Percentiles rank a stretch among this genome's conserved stretches.
phyloP scores from a whole-genome alignment of 2,329 filamentous ascomycete genomes.

The Magnaporthiopsis rhizophila region DNA sequence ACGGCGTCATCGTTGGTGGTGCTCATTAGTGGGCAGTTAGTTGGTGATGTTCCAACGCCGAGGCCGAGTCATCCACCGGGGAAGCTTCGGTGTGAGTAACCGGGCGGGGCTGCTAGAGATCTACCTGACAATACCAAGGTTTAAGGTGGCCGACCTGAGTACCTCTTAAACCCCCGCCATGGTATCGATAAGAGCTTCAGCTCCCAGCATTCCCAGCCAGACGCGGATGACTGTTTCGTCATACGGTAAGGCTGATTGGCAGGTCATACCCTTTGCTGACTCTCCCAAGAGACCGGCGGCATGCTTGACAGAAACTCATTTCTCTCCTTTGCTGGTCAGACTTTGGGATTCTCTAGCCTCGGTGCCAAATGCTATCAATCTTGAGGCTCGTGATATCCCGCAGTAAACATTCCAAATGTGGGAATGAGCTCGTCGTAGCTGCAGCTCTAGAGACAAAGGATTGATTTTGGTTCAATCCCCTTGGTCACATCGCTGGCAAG shows the following conservation, averaged over 20 bases:
- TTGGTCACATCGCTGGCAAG: neutral
- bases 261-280: neutral
- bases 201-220: too few relatives aligned
- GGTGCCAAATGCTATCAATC: neutral
- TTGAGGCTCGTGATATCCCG: neutral
- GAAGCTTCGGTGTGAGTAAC: constrained; percentile 1
- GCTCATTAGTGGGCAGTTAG: neutral
- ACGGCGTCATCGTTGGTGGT: neutral
- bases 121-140: neutral
- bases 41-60: neutral
- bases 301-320: too few relatives aligned
- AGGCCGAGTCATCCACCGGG: neutral
- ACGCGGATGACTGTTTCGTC: neutral
- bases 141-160: neutral
- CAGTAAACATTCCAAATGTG: neutral
- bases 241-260: neutral
- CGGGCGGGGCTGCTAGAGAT: neutral
- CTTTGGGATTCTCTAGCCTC: neutral
- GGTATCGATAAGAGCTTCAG: constrained; percentile 8
- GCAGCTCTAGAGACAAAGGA: neutral
- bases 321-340: neutral
- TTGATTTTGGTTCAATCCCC: neutral
- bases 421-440: neutral
- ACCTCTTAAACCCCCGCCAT: neutral
- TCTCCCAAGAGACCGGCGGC: neutral